phyloP scores from a whole-genome alignment of 139 green algal genomes.

The Gonium pectorale region DNA sequence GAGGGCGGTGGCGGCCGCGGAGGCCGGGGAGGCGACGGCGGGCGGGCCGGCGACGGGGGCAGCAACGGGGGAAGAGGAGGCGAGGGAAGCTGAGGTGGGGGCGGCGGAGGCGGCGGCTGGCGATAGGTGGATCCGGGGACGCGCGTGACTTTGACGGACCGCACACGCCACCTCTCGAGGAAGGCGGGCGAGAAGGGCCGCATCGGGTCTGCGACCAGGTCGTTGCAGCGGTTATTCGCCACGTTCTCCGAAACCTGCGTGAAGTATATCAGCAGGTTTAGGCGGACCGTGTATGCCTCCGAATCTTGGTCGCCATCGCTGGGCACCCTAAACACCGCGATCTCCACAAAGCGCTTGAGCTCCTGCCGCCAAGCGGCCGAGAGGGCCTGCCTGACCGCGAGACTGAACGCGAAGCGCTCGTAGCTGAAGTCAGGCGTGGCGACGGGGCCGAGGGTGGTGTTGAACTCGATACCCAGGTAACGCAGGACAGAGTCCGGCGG shows the following conservation, averaged over 20 bases:
- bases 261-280: background rate
- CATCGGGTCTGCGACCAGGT: background rate
- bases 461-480: background rate
- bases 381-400: background rate
- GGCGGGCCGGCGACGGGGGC: background rate
- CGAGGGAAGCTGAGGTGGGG: background rate
- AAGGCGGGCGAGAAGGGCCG: background rate
- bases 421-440: background rate
- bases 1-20: too few relatives aligned
- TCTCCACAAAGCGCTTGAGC: background rate
- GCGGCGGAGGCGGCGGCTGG: background rate
- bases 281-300: background rate
- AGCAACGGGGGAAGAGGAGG: background rate
- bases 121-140: background rate
- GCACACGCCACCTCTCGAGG: background rate
- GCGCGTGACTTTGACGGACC: background rate
- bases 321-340: background rate
- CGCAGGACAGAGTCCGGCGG: background rate
- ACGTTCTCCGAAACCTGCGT: background rate
- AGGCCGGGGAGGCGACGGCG: background rate
- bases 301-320: background rate
- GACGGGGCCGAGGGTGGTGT: background rate
- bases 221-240: background rate
- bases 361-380: background rate
- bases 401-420: background rate